These are phyloP conservation scores for Syzygium grande DNA, from an alignment of 345 rosid species.

Conservation along the genomic window DNA sequence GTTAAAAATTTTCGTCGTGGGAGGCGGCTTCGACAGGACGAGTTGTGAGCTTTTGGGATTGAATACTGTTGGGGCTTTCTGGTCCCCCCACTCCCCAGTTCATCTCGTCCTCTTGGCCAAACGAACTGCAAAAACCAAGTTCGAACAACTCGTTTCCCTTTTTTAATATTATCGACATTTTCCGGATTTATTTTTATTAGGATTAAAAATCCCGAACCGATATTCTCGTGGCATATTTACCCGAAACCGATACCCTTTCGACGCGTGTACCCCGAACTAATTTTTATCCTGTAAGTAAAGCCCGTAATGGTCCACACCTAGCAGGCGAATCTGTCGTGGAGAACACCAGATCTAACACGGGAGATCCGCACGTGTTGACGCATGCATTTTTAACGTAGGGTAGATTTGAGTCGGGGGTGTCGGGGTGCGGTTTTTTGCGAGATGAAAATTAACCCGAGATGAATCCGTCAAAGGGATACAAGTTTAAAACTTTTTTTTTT, in stretches of 20 bases:
- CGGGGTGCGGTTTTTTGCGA: rapidly evolving
- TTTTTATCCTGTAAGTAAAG: not conserved
- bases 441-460: too few relatives aligned
- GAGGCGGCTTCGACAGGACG: not conserved
- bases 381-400: not conserved
- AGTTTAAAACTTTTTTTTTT: too few relatives aligned
- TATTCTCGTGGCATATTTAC: not conserved
- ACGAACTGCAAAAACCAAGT: not conserved
- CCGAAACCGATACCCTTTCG: not conserved
- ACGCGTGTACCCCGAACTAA: not conserved
- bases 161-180: not conserved
- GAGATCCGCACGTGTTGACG: not conserved
- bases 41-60: not conserved
- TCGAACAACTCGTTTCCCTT: not conserved
- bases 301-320: not conserved
- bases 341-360: not conserved
- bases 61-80: not conserved
- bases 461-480: too few relatives aligned
- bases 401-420: not conserved
- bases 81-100: not conserved
- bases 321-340: not conserved
- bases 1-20: not conserved
- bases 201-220: not conserved
- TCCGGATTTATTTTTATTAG: not conserved
- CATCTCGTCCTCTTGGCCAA: not conserved